Base-by-base conservation (phyloP, 208 protist genomes). In the Leishmania amazonensis region DNA sequence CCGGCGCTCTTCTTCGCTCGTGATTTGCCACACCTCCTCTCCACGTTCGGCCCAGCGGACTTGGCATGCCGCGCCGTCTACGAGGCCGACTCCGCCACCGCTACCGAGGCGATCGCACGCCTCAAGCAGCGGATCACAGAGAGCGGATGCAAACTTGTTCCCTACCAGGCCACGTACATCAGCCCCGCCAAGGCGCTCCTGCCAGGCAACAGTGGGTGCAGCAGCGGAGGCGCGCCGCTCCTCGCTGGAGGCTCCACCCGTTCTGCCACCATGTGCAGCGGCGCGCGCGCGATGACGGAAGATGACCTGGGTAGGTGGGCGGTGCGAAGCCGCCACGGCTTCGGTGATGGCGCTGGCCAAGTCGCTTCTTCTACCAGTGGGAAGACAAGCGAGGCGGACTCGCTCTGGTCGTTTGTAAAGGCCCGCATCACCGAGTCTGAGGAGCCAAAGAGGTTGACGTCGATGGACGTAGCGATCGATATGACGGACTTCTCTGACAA, bases 1-100 rank as follows among this genome's bases (percentile, higher is more conserved):
- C 87, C 85, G 28, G 87, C 85, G 47, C 85, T 98, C 42, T 98
- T 99, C 81, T 97, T 98, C 80, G 51, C 89, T 21, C 89, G 96
- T 17, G 88, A 94, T 70, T 38, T 83, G 38, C 73, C 81, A 24
- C 67, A 75, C 24, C 87, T 96, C 47, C 75, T 89, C n/a, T 31
- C 91, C 85, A 45, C 83, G 91, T 57, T 90, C 89, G 2, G 58
- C 64, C n/a, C 87, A 83, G 57, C 74, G 3, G 81, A 88, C 2
- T 65, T 24, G 47, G 81, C 74, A 35, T 68, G 76, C 1, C 70
- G 83, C 15, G 38, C 78, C 0, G 94, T 93, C n/a, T 97, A 94
- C 78, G 87, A 83, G 13, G 84, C 83, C 2, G 94, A 97, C 80
- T 81, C 87, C 1, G 80, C 88, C 24, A 79, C 76, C 19, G 72